phyloP scores from a whole-genome alignment of 306 rosid species.

The Acacia crassicarpa region DNA sequence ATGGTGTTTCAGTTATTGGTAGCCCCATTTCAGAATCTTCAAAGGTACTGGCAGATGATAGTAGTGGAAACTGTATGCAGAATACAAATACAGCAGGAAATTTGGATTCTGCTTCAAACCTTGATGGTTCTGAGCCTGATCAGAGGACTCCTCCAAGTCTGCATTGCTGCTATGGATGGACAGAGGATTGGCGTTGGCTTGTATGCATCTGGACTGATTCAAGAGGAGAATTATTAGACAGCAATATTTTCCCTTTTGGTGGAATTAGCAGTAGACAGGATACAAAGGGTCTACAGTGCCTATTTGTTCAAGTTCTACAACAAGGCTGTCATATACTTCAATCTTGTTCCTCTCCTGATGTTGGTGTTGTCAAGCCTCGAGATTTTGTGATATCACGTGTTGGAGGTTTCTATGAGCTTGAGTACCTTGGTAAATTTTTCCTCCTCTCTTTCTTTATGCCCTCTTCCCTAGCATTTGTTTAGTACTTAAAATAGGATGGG shows the following conservation, averaged over 20 bases:
- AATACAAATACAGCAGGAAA: constrained; percentile 56
- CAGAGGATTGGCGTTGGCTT: constrained; percentile 99
- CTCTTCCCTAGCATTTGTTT: constrained; percentile 7
- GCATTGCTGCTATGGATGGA: constrained; percentile 99
- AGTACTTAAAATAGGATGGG: background rate
- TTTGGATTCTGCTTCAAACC: constrained; percentile 65
- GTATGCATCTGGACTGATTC: constrained; percentile 98
- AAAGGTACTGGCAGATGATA: constrained; percentile 75
- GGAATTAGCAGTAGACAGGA: constrained; percentile 99
- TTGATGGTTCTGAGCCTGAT: constrained; percentile 76
- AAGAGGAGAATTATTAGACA: constrained; percentile 91
- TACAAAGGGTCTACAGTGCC: constrained; percentile 95
- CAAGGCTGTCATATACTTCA: constrained; percentile 96
- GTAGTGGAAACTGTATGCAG: constrained; percentile 66
- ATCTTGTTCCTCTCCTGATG: constrained; percentile 60
- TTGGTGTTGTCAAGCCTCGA: constrained; percentile 78
- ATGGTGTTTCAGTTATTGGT: constrained; percentile 68
- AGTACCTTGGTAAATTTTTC: constrained; percentile 75
- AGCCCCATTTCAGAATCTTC: constrained; percentile 68
- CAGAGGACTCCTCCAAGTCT: constrained; percentile 77
- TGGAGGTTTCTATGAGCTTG: constrained; percentile 95
- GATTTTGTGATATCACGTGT: constrained; percentile 95
- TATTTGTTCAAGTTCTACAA: constrained; percentile 93
- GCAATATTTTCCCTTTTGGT: constrained; percentile 93
- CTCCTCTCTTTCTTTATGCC: background rate